phyloP scores from a whole-genome alignment of 257 asterid genomes.

The Ophiorrhiza pumila region DNA sequence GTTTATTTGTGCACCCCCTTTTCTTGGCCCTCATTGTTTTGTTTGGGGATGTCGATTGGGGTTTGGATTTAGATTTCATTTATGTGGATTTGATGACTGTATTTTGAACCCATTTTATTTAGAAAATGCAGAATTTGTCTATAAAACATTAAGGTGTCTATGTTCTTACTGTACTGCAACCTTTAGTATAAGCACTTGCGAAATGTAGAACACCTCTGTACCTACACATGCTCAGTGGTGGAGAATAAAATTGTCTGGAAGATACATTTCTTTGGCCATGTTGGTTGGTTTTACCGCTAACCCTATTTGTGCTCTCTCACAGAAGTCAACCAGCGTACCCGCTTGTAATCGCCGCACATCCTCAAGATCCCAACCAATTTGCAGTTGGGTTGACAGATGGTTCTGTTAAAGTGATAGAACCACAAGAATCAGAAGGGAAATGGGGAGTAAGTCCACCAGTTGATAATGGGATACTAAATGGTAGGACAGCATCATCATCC shows the following conservation, averaged over 20 bases:
- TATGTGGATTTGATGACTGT: background rate
- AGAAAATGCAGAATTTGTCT: background rate
- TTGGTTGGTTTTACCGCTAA: slow-evolving; percentile 4
- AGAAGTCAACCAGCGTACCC: slow-evolving; percentile 73
- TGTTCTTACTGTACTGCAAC: background rate
- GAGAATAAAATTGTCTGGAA: background rate
- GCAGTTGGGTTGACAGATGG: slow-evolving; percentile 90
- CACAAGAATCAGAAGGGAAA: slow-evolving; percentile 72
- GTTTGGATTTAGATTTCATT: too few species aligned
- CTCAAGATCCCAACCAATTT: slow-evolving; percentile 79
- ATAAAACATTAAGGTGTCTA: background rate
- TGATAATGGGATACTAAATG: slow-evolving; percentile 57
- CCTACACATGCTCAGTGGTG: background rate
- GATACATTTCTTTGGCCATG: background rate
- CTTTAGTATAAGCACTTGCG: background rate
- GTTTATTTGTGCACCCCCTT: background rate
- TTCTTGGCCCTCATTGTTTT: too few species aligned
- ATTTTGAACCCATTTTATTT: background rate
- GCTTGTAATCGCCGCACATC: slow-evolving; percentile 77
- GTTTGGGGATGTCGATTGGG: background rate
- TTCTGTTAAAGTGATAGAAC: slow-evolving; percentile 91
- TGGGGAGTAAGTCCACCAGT: slow-evolving; percentile 82
- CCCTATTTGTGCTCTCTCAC: slow-evolving; percentile 14
- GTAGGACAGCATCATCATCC: slow-evolving; percentile 69
- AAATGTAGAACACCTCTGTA: background rate